Evolutionary conservation across 2,329 filamentous ascomycete species (phyloP).

Genomic region (Colletotrichum sp.): DNA sequence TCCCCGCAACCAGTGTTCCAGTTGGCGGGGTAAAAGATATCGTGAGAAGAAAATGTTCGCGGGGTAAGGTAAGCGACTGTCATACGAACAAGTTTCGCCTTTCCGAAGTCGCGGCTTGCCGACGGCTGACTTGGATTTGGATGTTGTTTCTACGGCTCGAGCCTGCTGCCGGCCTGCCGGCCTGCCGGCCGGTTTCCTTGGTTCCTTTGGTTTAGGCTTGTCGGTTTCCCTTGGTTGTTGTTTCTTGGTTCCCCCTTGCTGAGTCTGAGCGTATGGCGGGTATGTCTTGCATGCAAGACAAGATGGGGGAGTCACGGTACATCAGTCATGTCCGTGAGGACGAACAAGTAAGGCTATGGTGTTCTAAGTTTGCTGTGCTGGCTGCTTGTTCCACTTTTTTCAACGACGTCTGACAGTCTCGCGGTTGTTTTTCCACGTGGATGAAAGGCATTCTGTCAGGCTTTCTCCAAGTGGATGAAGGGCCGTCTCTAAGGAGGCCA

Average conservation of each 20-base stretch:
- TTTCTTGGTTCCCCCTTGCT: neutral
- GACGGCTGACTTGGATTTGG: neutral
- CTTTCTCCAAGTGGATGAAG: too few species aligned
- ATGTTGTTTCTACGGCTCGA: neutral
- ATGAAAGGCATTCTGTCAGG: neutral
- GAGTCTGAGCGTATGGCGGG: neutral
- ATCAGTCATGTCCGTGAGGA: neutral
- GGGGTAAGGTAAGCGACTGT: neutral
- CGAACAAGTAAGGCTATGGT: neutral
- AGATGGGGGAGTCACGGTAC: neutral
- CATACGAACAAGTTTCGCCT: neutral
- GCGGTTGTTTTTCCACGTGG: fast-evolving
- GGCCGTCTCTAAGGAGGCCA: fast-evolving
- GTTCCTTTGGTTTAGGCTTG: neutral
- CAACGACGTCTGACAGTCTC: neutral
- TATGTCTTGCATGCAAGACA: neutral
- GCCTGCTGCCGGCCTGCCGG: neutral
- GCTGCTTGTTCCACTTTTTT: slow-evolving; percentile 27
- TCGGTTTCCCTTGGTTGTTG: neutral
- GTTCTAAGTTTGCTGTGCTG: neutral
- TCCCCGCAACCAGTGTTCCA: slow-evolving; percentile 8
- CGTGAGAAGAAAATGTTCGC: neutral
- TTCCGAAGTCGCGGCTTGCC: neutral
- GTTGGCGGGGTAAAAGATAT: slow-evolving; percentile 10
- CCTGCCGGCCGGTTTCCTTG: neutral